Base-by-base conservation (phyloP, 805 yeast genomes). In the Kodamaea sagamina region DNA sequence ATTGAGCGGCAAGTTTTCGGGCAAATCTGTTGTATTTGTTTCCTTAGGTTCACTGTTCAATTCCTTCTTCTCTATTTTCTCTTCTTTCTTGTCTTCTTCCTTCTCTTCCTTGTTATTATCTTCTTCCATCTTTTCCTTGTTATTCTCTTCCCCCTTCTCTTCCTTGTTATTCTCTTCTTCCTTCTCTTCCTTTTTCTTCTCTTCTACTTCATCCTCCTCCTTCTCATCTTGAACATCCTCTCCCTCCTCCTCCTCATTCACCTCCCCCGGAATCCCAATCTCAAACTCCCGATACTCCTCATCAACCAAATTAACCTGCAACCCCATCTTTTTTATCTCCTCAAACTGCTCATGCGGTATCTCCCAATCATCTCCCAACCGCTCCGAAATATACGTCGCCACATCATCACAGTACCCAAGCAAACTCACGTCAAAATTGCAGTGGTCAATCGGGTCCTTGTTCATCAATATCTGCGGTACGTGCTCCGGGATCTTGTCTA, bases 331-430 rank as follows among this genome's bases (percentile, higher is more conserved):
- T 19, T 51, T 26, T 3, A 39, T 39, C 18, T 39, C 37, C 24
- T 25, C 41, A 39, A 54, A 63, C 26, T 57, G 55, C 18, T 49
- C 46, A 40, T 70, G 74, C 9, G 62, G 61, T 15, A 71, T 50
- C 4, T 41, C 49, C 75, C 75, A 62, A 1, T 34, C 54, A 6
- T 38, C 39, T 4, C 66, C 67, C 4, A 62, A 46, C 36, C 41
- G 39, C 25, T 52, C 49, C 17, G 59, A 48, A 25, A 89, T 66
- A 58, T 79, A 79, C 19, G 84, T 77, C 4, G 87, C 89, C 5
- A 79, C 87, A 51, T 86, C 89, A 56, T 90, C 97, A 62, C 96
- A 87, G 50, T 75, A 78, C 1, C 97, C 97, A 17, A 89, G 61
- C 12, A 89, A 59, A 13, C 79, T 78, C 17, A 87, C 76, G 59